Evolutionary conservation across 331 rosid species (phyloP), one percentile per base, ranked within the genome.

Genomic region (Acacia pycnantha): DNA sequence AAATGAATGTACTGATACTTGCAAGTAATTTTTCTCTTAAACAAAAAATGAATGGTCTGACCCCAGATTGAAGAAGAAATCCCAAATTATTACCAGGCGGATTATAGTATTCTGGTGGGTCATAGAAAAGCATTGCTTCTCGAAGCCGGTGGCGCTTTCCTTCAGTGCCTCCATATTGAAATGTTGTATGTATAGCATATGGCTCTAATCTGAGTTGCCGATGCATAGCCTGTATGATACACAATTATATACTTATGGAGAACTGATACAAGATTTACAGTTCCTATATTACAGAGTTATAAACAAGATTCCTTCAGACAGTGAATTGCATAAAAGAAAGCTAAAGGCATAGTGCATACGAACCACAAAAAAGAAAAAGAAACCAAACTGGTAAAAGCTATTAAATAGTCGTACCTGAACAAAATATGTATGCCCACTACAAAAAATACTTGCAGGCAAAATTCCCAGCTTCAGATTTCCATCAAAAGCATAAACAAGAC

Each of bases 131-230:
- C 97, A 87, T 92, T 70, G 92, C 98, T 85, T 95, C 99, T 27
- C 97, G 96, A 35, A 95, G 85, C 76, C 98, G 89, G 86, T 93
- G 99, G 78, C 98, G 98, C 87, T 95, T 95, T 87, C 98, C 99
- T 86, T 91, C 95, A 4, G 97, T 92, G 59, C 95, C 98, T 21
- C 92, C 98, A 81, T 91, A 93, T 87, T 95, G 97, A 82, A 95
- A 95, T 77, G 97, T 95, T 29, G 99, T 91, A 74, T 95, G 99
- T 83, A 95, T 94, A 19, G 98, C 99, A 84, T 93, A 95, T 26
- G 98, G 97, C 88, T 93, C 88, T 91, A 95, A 88, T 84, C 92
- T 86, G 70, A 95, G 87, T 81, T 95, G 99, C 85, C 92, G 94
- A 79, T 89, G 86, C 97, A 86, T 92, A 79, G 92, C 97, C 98